These are phyloP conservation scores for Eucalyptus tenuipes DNA, from an alignment of 345 rosid genomes.

Conservation along the genomic window DNA sequence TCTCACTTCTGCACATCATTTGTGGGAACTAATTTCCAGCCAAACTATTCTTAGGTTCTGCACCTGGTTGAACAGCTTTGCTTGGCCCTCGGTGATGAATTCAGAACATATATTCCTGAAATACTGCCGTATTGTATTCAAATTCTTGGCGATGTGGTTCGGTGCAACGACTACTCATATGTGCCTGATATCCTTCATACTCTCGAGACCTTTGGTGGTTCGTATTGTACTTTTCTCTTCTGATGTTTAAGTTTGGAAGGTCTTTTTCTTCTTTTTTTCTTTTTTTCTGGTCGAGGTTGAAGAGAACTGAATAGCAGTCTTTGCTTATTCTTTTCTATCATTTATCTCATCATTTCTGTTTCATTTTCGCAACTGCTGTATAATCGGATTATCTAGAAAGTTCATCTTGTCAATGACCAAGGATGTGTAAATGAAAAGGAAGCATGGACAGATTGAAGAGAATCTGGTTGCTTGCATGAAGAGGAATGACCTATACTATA, in stretches of 20 bases:
- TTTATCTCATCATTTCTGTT: neutral
- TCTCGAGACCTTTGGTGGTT: conserved; percentile 94
- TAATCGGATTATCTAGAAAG: neutral
- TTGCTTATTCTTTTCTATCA: neutral
- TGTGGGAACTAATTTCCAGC: neutral
- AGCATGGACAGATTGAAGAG: neutral
- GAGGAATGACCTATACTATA: neutral
- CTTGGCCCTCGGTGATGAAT: conserved; percentile 95
- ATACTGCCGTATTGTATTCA: conserved; percentile 90
- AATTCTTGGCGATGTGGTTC: conserved; percentile 85
- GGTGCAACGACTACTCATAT: conserved; percentile 71
- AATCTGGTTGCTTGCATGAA: neutral
- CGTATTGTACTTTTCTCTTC: conserved; percentile 9
- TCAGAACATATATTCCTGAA: conserved; percentile 80
- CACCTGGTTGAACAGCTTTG: conserved; percentile 98
- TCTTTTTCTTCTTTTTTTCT: too few species aligned
- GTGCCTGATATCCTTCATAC: conserved; percentile 90
- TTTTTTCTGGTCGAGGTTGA: neutral
- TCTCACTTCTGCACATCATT: neutral
- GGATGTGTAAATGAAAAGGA: neutral
- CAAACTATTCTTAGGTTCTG: conserved; percentile 48
- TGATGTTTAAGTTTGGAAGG: neutral
- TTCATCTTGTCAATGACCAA: neutral
- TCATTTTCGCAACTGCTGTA: neutral
- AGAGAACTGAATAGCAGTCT: neutral